These are phyloP conservation scores for Aspergillus bertholletiae DNA, from an alignment of 495 filamentous ascomycete genomes.

Conservation along the genomic window DNA sequence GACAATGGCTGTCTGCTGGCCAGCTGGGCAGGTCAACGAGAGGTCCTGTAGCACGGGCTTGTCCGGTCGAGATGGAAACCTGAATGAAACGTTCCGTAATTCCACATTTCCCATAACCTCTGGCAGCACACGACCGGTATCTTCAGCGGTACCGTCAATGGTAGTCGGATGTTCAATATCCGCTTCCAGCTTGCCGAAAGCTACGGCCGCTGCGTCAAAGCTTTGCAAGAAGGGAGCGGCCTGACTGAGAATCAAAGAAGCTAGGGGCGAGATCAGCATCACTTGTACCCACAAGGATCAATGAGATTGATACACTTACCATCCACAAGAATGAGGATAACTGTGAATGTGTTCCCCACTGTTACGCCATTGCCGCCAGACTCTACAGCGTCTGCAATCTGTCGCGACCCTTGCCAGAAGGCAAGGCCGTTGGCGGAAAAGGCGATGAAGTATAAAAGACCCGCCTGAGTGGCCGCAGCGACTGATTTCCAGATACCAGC, in stretches of 20 bases:
- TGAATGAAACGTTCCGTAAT: constrained; percentile 53
- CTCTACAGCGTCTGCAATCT: constrained; percentile 49
- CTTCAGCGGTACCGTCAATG: constrained; percentile 45
- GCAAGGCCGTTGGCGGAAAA: constrained; percentile 61
- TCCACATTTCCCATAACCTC: constrained; percentile 36
- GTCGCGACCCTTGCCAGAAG: constrained; percentile 61
- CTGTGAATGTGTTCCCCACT: constrained; percentile 58
- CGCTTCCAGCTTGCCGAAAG: constrained; percentile 43
- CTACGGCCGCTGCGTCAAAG: constrained; percentile 53
- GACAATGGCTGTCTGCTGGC: constrained; percentile 61
- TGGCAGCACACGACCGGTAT: constrained; percentile 23
- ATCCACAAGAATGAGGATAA: constrained; percentile 62
- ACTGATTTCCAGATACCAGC: constrained; percentile 57
- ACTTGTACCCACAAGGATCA: constrained; percentile 22
- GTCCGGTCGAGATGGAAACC: constrained; percentile 59
- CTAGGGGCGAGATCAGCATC: constrained; percentile 35
- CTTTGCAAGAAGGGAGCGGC: constrained; percentile 60
- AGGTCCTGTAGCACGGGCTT: constrained; percentile 48
- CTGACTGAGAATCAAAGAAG: constrained; percentile 59
- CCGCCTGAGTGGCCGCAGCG: constrained; percentile 51
- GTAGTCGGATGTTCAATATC: constrained; percentile 49
- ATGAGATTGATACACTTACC: no score
- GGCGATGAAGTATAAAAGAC: constrained; percentile 60
- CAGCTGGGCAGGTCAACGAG: constrained; percentile 48
- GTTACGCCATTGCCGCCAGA: constrained; percentile 29